These are phyloP conservation scores for Penicillium brevicompactum DNA, from an alignment of 2,329 filamentous ascomycete genomes.

Conservation along the genomic window DNA sequence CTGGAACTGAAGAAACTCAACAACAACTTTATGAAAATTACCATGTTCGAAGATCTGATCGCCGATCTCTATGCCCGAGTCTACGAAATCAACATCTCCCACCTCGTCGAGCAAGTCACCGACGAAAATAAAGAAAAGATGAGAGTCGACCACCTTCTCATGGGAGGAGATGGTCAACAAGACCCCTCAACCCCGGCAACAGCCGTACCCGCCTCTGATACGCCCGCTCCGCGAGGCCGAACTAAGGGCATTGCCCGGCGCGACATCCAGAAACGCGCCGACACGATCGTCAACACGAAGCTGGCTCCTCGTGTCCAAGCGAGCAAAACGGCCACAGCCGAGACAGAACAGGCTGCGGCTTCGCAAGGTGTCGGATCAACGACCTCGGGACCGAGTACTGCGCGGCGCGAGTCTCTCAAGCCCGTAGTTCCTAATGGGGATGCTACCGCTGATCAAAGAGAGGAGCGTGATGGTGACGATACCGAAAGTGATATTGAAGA, in stretches of 20 bases:
- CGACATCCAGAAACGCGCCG: slow-evolving; percentile 61
- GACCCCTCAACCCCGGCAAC: slow-evolving; percentile 34
- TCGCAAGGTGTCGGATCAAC: slow-evolving; percentile 12
- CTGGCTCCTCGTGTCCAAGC: slow-evolving; percentile 32
- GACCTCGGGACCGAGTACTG: slow-evolving; percentile 50
- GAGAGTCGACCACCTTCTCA: slow-evolving; percentile 51
- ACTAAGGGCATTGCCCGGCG: slow-evolving; percentile 62
- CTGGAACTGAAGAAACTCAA: slow-evolving; percentile 79
- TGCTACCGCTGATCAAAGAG: slow-evolving; percentile 1
- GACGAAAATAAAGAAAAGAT: slow-evolving; percentile 52
- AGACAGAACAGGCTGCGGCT: slow-evolving; percentile 22
- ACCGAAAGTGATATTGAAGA: slow-evolving; percentile 66
- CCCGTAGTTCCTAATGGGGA: slow-evolving; percentile 2
- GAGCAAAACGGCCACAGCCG: slow-evolving; percentile 25
- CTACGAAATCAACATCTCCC: slow-evolving; percentile 42
- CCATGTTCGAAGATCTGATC: slow-evolving; percentile 88
- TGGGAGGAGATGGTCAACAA: slow-evolving; percentile 36
- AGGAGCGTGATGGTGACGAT: slow-evolving; percentile 65
- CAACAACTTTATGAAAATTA: slow-evolving; percentile 80
- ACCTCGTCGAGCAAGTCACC: slow-evolving; percentile 42
- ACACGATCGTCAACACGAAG: slow-evolving; percentile 54
- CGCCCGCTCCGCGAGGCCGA: slow-evolving; percentile 41
- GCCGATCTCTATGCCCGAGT: slow-evolving; percentile 79
- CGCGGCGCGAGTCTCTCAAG: slow-evolving; percentile 28
- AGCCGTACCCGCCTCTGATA: slow-evolving; percentile 36